These are phyloP conservation scores for Plasmodium billcollinsi DNA, from an alignment of 169 alveolate species.

Conservation along the genomic window DNA sequence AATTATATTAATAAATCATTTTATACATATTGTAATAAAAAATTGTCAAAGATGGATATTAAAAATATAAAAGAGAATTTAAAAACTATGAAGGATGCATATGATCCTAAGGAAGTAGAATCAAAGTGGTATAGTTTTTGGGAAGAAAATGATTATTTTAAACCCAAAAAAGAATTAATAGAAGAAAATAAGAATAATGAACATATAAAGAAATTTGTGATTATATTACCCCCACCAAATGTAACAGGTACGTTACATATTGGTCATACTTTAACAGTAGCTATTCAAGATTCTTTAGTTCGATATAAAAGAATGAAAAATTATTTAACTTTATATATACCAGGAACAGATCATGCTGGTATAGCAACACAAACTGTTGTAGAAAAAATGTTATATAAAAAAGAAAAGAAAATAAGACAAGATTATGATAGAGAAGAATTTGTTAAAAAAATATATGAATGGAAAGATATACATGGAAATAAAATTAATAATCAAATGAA, in stretches of 20 bases:
- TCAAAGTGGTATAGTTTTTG: constrained; percentile 97
- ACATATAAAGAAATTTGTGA: constrained; percentile 88
- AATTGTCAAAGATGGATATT: constrained; percentile 33
- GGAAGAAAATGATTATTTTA: constrained; percentile 92
- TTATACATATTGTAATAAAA: not conserved
- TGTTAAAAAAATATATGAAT: constrained; percentile 95
- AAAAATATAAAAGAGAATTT: constrained; percentile 49
- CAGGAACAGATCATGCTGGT: constrained; percentile 99
- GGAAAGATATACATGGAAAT: constrained; percentile 98
- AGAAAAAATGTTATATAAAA: constrained; percentile 95
- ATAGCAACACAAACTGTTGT: constrained; percentile 99
- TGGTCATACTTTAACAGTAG: constrained; percentile 99
- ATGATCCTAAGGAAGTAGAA: constrained; percentile 97
- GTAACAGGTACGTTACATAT: constrained; percentile 99
- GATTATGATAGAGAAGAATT: constrained; percentile 98
- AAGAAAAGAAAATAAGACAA: constrained; percentile 94
- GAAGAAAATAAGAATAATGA: constrained; percentile 70
- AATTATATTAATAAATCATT: not conserved
- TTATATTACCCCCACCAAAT: constrained; percentile 99
- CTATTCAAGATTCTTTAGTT: constrained; percentile 98
- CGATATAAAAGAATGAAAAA: constrained; percentile 98
- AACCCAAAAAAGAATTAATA: constrained; percentile 76
- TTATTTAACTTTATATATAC: constrained; percentile 97
- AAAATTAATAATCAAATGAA: constrained; percentile 93
- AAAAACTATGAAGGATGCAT: constrained; percentile 89